phyloP scores from a whole-genome alignment of 1,139 yeast genomes.

The Meyerozyma elateridarum region DNA sequence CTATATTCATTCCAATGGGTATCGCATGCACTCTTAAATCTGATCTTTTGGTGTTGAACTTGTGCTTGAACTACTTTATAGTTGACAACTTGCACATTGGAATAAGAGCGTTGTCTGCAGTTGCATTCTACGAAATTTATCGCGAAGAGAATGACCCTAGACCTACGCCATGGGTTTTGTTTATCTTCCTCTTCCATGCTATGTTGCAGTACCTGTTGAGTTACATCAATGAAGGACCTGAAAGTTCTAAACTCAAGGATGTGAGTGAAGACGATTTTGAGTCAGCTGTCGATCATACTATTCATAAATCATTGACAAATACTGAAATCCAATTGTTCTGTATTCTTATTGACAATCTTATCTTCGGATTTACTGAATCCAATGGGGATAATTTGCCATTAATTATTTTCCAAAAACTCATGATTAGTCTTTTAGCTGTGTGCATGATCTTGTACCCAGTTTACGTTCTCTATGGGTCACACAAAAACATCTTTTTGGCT shows the following conservation, averaged over 20 bases:
- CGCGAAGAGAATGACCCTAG: background rate
- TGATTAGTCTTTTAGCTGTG: constrained; percentile 20
- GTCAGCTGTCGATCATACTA: constrained; percentile 5
- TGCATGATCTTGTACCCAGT: constrained; percentile 11
- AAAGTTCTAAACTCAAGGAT: constrained; percentile 11
- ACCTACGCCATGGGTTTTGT: background rate
- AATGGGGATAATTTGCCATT: constrained; percentile 19
- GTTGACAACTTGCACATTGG: constrained; percentile 29
- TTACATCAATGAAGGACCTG: constrained; percentile 26
- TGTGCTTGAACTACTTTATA: constrained; percentile 35
- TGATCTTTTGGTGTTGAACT: constrained; percentile 26
- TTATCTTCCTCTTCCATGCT: constrained; percentile 1
- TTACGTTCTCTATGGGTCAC: background rate
- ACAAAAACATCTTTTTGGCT: background rate
- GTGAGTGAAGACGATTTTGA: constrained; percentile 8
- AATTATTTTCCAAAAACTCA: constrained; percentile 32
- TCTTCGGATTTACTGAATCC: constrained; percentile 3
- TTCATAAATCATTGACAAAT: constrained; percentile 21
- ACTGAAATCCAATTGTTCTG: constrained; percentile 36
- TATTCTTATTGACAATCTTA: constrained; percentile 26
- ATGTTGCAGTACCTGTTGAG: constrained; percentile 17
- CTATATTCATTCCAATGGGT: constrained; percentile 30
- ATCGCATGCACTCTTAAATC: constrained; percentile 19
- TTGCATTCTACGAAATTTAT: constrained; percentile 18
- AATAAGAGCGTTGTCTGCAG: constrained; percentile 26